Conservation (phyloP, 2,329 filamentous ascomycete species). For the Teratosphaeria nubilosa region DNA sequence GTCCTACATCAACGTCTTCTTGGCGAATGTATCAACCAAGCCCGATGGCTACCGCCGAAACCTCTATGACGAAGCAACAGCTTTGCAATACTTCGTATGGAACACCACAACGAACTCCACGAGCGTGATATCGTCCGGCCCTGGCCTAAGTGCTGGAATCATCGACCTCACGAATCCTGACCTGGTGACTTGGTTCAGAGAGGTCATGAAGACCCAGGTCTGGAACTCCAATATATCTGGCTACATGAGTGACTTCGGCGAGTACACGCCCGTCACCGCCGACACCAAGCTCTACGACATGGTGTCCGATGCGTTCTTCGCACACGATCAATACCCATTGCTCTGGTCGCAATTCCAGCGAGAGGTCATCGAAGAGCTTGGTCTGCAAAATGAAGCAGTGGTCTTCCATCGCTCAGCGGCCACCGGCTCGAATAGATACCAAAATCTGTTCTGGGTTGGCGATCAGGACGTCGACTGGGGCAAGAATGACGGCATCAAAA, state of each 20-base stretch:
- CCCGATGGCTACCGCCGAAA: slow-evolving; percentile 22
- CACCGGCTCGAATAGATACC: slow-evolving; percentile 23
- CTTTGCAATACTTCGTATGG: slow-evolving; percentile 23
- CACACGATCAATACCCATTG: slow-evolving; percentile 27
- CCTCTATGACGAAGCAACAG: slow-evolving; percentile 25
- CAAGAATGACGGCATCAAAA: slow-evolving; percentile 28
- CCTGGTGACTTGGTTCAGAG: slow-evolving; percentile 24
- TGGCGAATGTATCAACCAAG: slow-evolving; percentile 28
- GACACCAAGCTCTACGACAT: slow-evolving; percentile 19
- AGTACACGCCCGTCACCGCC: slow-evolving; percentile 25
- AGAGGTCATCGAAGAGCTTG: slow-evolving; percentile 18
- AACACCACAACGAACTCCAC: slow-evolving; percentile 27
- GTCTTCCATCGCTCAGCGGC: slow-evolving; percentile 28
- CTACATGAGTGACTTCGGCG: slow-evolving; percentile 30
- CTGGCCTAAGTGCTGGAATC: slow-evolving; percentile 28
- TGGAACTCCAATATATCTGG: slow-evolving; percentile 28
- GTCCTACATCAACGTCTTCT: slow-evolving; percentile 28
- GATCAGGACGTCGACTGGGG: slow-evolving; percentile 28
- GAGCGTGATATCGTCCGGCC: slow-evolving; percentile 27
- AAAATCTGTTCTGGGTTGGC: slow-evolving; percentile 31
- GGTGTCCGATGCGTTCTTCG: slow-evolving; percentile 23
- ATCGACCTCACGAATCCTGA: slow-evolving; percentile 28
- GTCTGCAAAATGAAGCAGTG: slow-evolving; percentile 22
- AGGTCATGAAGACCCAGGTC: slow-evolving; percentile 24
- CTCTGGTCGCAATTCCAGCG: slow-evolving; percentile 27